Evolutionary conservation across 257 asterid genomes (phyloP).

Genomic region (Handroanthus guayacan): DNA sequence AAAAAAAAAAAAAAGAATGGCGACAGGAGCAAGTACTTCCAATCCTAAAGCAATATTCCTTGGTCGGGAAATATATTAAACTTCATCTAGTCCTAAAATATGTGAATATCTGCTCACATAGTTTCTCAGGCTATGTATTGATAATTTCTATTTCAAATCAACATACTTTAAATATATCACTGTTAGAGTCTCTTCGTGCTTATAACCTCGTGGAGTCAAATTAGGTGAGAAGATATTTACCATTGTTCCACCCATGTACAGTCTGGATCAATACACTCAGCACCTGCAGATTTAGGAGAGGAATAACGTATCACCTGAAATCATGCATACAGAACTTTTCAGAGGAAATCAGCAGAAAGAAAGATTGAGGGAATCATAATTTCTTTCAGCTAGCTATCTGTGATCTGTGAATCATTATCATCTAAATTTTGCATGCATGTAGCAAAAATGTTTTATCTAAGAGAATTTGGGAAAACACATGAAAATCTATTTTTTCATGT

Average conservation of each 20-base stretch:
- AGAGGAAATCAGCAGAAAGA: constrained; percentile 36
- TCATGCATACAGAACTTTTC: constrained; percentile 34
- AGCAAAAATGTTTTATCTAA: not conserved
- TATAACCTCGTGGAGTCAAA: constrained; percentile 11
- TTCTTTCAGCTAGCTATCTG: constrained; percentile 21
- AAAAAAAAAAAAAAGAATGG: constrained; percentile 9
- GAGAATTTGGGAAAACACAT: constrained; percentile 17
- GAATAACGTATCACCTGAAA: constrained; percentile 88
- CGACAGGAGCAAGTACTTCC: constrained; percentile 5
- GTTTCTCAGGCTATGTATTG: not conserved
- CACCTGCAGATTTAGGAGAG: constrained; percentile 93
- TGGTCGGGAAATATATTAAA: not conserved
- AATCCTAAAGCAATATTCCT: constrained; percentile 7
- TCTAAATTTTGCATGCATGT: not conserved
- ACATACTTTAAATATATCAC: constrained; percentile 11
- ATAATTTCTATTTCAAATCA: constrained; percentile 26
- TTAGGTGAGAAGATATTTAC: constrained; percentile 47
- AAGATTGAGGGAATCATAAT: constrained; percentile 15
- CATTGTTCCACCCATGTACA: constrained; percentile 99
- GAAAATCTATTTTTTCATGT: not conserved
- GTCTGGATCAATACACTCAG: constrained; percentile 89
- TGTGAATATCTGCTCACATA: constrained; percentile 6
- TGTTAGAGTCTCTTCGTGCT: constrained; percentile 17
- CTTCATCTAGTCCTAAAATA: constrained; percentile 17
- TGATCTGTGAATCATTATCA: not conserved